These are phyloP conservation scores for Novymonas esmeraldas DNA, from an alignment of 208 protist species.

Conservation along the genomic window DNA sequence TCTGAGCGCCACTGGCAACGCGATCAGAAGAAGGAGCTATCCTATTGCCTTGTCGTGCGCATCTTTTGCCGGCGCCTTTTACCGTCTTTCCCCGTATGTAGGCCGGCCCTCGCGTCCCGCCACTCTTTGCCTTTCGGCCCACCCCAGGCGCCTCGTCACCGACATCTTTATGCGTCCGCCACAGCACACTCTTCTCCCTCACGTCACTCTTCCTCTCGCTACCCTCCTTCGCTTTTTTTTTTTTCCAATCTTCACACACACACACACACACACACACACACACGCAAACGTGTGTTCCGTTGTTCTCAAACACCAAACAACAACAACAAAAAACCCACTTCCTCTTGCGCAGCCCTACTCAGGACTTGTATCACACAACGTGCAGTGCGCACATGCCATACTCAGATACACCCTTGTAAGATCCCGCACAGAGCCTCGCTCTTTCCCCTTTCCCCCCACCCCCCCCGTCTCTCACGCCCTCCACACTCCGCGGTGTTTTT, in stretches of 20 bases:
- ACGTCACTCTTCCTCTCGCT: not conserved
- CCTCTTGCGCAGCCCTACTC: not conserved
- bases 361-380: conserved; percentile 2
- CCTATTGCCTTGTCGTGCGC: too few relatives aligned
- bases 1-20: too few relatives aligned
- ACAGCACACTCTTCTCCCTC: not conserved
- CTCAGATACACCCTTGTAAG: conserved; percentile 4
- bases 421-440: not conserved
- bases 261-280: not conserved
- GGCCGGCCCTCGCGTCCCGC: too few relatives aligned
- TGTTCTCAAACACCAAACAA: too few relatives aligned
- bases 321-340: too few relatives aligned
- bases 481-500: too few relatives aligned
- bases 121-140: too few relatives aligned
- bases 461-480: too few relatives aligned
- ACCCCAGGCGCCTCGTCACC: too few relatives aligned
- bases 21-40: not conserved
- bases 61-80: too few relatives aligned
- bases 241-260: not conserved
- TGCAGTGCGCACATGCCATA: conserved; percentile 1
- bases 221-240: conserved; percentile 5
- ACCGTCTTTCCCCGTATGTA: too few relatives aligned
- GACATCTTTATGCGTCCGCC: too few relatives aligned
- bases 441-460: not conserved
- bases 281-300: not conserved